Evolutionary conservation across 495 filamentous ascomycete species (phyloP).

Genomic region (Achaetomiella virescens): DNA sequence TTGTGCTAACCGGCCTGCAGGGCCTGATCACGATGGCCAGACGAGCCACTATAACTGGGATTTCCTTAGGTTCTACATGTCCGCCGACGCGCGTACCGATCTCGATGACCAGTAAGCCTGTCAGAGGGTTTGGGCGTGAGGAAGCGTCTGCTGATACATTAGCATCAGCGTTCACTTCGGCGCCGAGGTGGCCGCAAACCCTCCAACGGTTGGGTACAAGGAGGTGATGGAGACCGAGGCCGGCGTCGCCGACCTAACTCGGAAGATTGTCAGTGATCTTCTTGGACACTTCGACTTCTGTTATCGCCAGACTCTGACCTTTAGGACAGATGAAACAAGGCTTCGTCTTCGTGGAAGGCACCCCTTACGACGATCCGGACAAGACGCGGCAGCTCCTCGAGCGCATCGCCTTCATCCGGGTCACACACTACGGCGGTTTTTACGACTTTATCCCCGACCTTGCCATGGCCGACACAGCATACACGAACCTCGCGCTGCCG

Average conservation of each 20-base stretch:
- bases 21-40: slow-evolving; percentile 42
- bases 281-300: neutral
- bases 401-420: slow-evolving; percentile 72
- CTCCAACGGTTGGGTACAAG: slow-evolving; percentile 52
- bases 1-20: slow-evolving; percentile 12
- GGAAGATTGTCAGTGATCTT: slow-evolving; percentile 29
- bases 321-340: slow-evolving; percentile 45
- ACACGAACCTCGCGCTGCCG: slow-evolving; percentile 68
- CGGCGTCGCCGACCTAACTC: slow-evolving; percentile 31
- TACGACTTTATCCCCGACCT: slow-evolving; percentile 92
- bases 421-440: slow-evolving; percentile 91
- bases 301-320: neutral
- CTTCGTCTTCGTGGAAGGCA: slow-evolving; percentile 63
- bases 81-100: neutral
- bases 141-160: neutral
- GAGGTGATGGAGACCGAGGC: slow-evolving; percentile 48
- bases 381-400: slow-evolving; percentile 65
- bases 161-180: slow-evolving; percentile 7
- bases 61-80: slow-evolving; percentile 46
- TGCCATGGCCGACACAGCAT: slow-evolving; percentile 85
- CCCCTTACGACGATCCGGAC: slow-evolving; percentile 57
- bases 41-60: slow-evolving; percentile 47
- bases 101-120: neutral
- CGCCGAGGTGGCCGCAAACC: slow-evolving; percentile 28
- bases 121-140: neutral